Evolutionary conservation across 116 monocot species (phyloP).

Genomic region (Dioscorea cayenensis): DNA sequence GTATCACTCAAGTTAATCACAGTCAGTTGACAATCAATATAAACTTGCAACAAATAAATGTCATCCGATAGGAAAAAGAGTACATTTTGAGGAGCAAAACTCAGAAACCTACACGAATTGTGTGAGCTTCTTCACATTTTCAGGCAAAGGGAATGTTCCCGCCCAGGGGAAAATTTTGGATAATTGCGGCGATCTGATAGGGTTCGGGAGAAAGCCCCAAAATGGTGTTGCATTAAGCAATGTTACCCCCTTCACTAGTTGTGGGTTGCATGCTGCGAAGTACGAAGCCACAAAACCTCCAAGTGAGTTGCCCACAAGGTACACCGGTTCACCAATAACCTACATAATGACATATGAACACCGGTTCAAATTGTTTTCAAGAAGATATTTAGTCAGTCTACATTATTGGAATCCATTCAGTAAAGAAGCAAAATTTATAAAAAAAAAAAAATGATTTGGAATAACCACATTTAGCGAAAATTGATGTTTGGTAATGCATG

Average conservation of each 20-base stretch:
- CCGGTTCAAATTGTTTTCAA: neutral
- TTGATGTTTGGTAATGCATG: too few relatives aligned
- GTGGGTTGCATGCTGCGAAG: constrained; percentile 61
- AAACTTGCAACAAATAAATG: neutral
- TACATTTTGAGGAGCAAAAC: neutral
- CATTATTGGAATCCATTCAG: too few relatives aligned
- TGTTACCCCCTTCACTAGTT: constrained; percentile 84
- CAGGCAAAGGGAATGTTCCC: constrained; percentile 86
- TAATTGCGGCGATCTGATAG: constrained; percentile 57
- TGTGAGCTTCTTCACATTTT: constrained; percentile 48
- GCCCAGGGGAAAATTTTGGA: constrained; percentile 89
- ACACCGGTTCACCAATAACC: constrained; percentile 94
- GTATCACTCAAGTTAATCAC: too few relatives aligned
- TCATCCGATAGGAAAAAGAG: neutral
- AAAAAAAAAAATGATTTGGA: too few relatives aligned
- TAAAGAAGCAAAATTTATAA: too few relatives aligned
- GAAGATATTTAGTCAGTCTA: neutral
- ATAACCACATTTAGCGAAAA: too few relatives aligned
- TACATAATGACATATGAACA: constrained; percentile 18
- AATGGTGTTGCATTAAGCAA: constrained; percentile 96
- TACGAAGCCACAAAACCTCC: constrained; percentile 88
- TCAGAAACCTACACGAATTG: constrained; percentile 66
- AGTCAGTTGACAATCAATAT: neutral
- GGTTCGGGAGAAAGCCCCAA: constrained; percentile 96
- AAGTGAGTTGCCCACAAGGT: constrained; percentile 91